Conservation (phyloP, 1,284 basidiomycete genomes). For the Trametes sp. region DNA sequence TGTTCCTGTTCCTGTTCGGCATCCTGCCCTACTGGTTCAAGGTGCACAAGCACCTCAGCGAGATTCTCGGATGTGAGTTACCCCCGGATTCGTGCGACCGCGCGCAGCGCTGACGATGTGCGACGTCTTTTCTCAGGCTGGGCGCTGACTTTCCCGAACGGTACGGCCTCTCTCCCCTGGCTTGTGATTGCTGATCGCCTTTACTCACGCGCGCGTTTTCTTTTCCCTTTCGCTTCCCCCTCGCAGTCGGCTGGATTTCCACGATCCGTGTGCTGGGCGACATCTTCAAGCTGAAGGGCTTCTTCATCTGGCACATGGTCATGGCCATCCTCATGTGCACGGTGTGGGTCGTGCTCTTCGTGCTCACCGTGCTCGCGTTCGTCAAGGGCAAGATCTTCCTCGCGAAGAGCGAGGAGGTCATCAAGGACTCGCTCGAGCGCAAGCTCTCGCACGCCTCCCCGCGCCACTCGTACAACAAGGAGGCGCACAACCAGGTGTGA, state of each 20-base stretch:
- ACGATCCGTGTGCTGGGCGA: conserved; percentile 51
- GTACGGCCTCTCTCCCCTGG: conserved; percentile 34
- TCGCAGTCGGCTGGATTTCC: conserved; percentile 55
- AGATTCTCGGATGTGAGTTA: conserved; percentile 58
- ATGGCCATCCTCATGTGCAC: conserved; percentile 49
- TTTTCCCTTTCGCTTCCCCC: no score
- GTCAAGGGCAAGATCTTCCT: conserved; percentile 54
- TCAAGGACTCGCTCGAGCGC: conserved; percentile 44
- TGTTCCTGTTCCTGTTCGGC: conserved; percentile 56
- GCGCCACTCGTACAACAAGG: conserved; percentile 21
- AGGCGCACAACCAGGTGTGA: conserved; percentile 23
- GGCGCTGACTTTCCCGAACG: conserved; percentile 59
- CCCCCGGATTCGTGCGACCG: not conserved
- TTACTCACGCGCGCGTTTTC: not conserved
- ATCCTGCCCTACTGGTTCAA: conserved; percentile 58
- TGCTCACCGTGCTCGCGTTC: conserved; percentile 52
- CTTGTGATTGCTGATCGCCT: not conserved
- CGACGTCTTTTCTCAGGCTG: conserved; percentile 43
- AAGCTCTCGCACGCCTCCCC: conserved; percentile 16
- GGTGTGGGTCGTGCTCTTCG: conserved; percentile 51
- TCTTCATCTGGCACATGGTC: conserved; percentile 49
- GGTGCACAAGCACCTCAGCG: conserved; percentile 53
- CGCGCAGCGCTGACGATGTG: conserved; percentile 1
- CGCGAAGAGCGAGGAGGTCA: conserved; percentile 52
- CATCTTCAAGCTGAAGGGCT: conserved; percentile 49